Evolutionary conservation across 2,329 filamentous ascomycete genomes (phyloP), one percentile per base, ranked within the genome.

Genomic region (Verticillium albo-atrum): DNA sequence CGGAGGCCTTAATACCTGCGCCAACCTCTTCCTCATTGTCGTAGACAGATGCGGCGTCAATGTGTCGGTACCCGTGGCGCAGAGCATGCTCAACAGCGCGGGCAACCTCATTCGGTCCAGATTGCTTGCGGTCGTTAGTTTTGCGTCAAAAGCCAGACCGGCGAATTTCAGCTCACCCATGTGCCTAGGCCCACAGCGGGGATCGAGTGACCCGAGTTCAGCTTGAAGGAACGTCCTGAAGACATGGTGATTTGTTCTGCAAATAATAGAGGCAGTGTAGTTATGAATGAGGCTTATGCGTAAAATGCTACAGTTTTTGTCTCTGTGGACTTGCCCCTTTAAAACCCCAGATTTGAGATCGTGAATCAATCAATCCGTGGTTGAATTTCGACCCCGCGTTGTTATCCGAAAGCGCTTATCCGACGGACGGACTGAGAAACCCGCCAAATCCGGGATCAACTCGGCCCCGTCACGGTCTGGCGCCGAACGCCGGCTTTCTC

Each of bases 31-130:
- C 70, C 65, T 83, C 86, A 67, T 89, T 89, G 67, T 83, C 83
- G 68, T 90, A 89, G 51, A 84, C 84, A 60, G 86, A 78, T 54
- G 85, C 84, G 61, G 83, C 85, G 68, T 83, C 81, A 63, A 86
- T 83, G 67, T 86, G 83, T 56, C 82, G 78, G 71, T 87, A 87
- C 54, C 85, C 85, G 52, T 72, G 71, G 62, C 77, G 76, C 9
- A 87, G 74, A 17, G 84, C 84, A 57, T 75, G 74, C 68, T 86
- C 82, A 61, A 89, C 86, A 23, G 86, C 86, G 59, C 67, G 68
- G 63, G 68, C 12, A 6, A 65, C 65, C 51, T 67, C 61, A 14
- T 62, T 84, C 75, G 68, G 83, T 78, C 62, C 87, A 82, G 72
- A 88, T 80, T 67, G 65, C 65, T 63, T 28, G 9, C 14, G 15